A percentile compares a stretch with the other conserved stretches of the same genome.
phyloP scores from a whole-genome alignment of 345 rosid species.

The Brassica nigra region DNA sequence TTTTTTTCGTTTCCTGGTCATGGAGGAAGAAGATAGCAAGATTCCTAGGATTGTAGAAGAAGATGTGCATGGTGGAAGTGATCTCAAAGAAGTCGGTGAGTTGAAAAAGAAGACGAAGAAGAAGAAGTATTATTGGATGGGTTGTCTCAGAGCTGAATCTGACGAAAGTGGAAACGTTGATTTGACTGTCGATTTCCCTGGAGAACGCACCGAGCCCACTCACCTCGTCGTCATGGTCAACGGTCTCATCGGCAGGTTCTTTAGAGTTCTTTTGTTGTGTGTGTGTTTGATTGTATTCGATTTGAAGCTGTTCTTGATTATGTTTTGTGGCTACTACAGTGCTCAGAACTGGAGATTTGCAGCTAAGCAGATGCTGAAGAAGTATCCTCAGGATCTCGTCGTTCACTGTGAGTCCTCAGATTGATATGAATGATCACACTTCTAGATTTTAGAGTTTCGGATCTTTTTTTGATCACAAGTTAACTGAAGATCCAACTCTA shows the following conservation, averaged over 20 bases:
- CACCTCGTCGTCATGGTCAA: conserved; percentile 85
- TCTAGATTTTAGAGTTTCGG: conserved; percentile 1
- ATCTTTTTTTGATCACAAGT: neutral
- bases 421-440: neutral
- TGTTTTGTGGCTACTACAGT: conserved; percentile 37
- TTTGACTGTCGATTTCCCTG: conserved; percentile 47
- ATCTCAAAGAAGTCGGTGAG: conserved; percentile 4
- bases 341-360: conserved; percentile 78
- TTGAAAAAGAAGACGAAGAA: conserved; percentile 10
- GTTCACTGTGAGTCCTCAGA: conserved; percentile 65
- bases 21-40: conserved; percentile 19
- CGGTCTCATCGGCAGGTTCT: conserved; percentile 84
- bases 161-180: conserved; percentile 56
- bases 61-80: conserved; percentile 3
- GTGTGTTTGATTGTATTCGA: conserved; percentile 14
- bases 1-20: neutral
- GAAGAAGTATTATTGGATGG: conserved; percentile 41
- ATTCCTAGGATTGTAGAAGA: neutral
- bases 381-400: conserved; percentile 59
- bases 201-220: conserved; percentile 49
- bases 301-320: neutral
- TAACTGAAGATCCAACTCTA: conserved; percentile 13
- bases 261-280: neutral
- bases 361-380: conserved; percentile 65
- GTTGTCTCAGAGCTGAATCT: conserved; percentile 56